These are phyloP conservation scores for Leccinum variabile DNA, from an alignment of 1,284 basidiomycete species.

Conservation along the genomic window DNA sequence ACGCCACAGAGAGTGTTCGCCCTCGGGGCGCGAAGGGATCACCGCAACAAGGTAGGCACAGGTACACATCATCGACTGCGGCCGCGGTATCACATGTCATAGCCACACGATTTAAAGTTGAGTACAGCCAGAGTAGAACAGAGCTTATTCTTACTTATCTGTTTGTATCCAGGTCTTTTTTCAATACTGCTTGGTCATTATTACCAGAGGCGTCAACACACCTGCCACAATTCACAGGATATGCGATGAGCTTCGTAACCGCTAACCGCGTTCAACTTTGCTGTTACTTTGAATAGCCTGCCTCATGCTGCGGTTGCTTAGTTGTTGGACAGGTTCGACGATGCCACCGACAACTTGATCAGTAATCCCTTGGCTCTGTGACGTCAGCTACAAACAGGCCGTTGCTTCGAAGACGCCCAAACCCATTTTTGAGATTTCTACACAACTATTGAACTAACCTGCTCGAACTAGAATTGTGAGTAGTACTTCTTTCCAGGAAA, in stretches of 20 bases:
- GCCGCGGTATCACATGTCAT: conserved; percentile 41
- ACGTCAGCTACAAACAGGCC: conserved; percentile 48
- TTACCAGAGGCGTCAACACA: conserved; percentile 43
- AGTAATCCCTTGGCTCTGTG: not conserved
- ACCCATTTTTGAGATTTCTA: conserved; percentile 21
- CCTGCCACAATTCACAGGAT: conserved; percentile 45
- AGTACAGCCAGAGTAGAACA: conserved; percentile 8
- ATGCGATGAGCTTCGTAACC: conserved; percentile 48
- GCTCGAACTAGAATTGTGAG: too few relatives aligned
- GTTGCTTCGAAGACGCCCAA: not conserved
- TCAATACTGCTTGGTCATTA: conserved; percentile 38
- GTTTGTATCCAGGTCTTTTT: conserved; percentile 20
- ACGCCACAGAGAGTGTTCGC: too few relatives aligned
- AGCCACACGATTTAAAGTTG: conserved; percentile 12
- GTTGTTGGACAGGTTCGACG: conserved; percentile 30
- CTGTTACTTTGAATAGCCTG: conserved; percentile 20
- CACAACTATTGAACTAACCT: too few relatives aligned
- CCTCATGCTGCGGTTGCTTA: conserved; percentile 16
- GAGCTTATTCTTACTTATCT: conserved; percentile 37
- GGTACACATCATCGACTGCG: conserved; percentile 53
- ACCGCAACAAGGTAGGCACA: not conserved
- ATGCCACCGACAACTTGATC: conserved; percentile 42
- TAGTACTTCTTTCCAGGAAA: not conserved
- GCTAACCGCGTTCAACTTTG: conserved; percentile 48
- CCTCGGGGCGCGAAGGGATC: not conserved